Conservation (phyloP, 768 basidiomycete species). For the Tylopilus intermedius region DNA sequence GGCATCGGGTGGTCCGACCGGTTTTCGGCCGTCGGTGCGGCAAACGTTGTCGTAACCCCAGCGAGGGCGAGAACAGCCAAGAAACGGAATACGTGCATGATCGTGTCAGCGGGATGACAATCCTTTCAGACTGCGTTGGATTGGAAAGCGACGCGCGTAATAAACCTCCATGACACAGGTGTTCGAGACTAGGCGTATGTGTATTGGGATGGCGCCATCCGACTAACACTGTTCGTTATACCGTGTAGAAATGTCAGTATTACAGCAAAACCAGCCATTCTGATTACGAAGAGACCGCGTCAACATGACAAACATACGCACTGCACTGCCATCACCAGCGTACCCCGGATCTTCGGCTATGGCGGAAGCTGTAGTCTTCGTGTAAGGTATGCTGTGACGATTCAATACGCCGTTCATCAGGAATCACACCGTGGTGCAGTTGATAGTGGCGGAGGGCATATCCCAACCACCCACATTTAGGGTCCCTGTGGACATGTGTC, state of each 20-base stretch:
- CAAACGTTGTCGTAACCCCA: slow-evolving; percentile 6
- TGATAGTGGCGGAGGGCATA: background rate
- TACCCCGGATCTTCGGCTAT: no score
- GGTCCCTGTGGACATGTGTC: background rate
- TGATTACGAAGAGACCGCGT: slow-evolving; percentile 1
- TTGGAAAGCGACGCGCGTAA: background rate
- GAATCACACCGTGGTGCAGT: background rate
- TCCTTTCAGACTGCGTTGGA: background rate
- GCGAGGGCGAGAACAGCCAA: slow-evolving; percentile 2
- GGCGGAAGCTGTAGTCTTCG: no score
- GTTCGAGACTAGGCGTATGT: slow-evolving; percentile 14
- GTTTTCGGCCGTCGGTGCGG: slow-evolving; percentile 11
- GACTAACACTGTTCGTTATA: background rate
- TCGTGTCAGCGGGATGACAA: background rate
- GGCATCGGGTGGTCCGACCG: slow-evolving; percentile 3
- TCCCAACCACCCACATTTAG: background rate
- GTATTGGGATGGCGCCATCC: slow-evolving; percentile 1
- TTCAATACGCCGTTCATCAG: no score
- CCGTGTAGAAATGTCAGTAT: background rate
- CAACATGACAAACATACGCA: background rate
- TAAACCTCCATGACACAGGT: slow-evolving; percentile 7
- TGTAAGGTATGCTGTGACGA: no score
- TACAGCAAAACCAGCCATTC: slow-evolving; percentile 10
- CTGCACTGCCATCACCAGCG: no score
- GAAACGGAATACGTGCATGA: slow-evolving; percentile 3